phyloP scores from a whole-genome alignment of 2,329 filamentous ascomycete species.

The Aspergillus neotritici region DNA sequence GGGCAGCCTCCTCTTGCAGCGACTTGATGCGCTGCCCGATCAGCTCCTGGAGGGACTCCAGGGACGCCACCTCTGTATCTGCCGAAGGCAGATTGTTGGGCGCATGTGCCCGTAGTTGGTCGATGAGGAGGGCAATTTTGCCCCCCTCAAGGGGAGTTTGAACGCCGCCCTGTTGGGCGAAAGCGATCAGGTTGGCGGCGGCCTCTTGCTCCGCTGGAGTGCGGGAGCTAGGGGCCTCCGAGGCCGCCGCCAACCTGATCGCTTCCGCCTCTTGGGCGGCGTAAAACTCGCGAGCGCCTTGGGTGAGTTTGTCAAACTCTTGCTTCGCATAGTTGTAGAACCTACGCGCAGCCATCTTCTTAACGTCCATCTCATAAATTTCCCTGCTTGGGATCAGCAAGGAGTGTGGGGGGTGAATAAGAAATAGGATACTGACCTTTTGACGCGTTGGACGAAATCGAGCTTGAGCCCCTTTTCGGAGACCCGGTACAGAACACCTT shows the following conservation, averaged over 20 bases:
- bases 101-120: constrained; percentile 25
- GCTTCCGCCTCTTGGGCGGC: constrained; percentile 25
- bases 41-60: constrained; percentile 26
- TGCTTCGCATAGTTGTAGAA: constrained; percentile 22
- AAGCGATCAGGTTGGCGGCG: constrained; percentile 27
- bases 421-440: constrained; percentile 30
- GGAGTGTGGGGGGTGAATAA: background rate
- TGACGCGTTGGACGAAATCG: constrained; percentile 64
- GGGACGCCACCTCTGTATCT: constrained; percentile 26
- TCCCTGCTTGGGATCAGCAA: constrained; percentile 11
- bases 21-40: constrained; percentile 27
- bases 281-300: constrained; percentile 24
- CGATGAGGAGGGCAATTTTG: constrained; percentile 26
- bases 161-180: constrained; percentile 18
- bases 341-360: constrained; percentile 15
- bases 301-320: constrained; percentile 21
- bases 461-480: constrained; percentile 60
- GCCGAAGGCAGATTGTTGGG: constrained; percentile 21
- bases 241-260: constrained; percentile 30
- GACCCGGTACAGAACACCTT: constrained; percentile 61
- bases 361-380: constrained; percentile 16
- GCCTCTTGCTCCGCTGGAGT: constrained; percentile 28
- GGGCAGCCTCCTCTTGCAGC: constrained; percentile 8
- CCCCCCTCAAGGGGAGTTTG: constrained; percentile 10
- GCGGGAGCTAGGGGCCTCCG: constrained; percentile 22